phyloP scores from a whole-genome alignment of 768 basidiomycete species.

The Tephrocybe rancida region DNA sequence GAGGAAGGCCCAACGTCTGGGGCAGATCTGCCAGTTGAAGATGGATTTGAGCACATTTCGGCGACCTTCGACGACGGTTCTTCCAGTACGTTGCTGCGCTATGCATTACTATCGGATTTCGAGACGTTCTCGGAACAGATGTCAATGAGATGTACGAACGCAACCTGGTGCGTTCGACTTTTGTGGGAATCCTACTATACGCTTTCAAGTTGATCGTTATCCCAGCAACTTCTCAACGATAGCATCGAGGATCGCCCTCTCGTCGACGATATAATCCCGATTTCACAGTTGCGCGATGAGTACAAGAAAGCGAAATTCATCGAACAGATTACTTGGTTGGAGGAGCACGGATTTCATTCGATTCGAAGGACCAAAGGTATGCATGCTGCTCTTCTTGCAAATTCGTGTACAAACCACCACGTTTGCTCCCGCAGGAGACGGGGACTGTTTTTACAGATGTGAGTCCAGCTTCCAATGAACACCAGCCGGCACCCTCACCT shows the following conservation, averaged over 20 bases:
- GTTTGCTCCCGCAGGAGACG: constrained; percentile 58
- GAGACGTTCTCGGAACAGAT: neutral
- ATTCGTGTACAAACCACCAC: neutral
- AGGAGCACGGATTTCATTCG: constrained; percentile 58
- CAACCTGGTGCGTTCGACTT: constrained; percentile 21
- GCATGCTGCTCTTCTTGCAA: constrained; percentile 12
- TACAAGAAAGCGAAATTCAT: constrained; percentile 69
- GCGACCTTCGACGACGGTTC: neutral
- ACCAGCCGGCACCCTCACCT: neutral
- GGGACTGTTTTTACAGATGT: constrained; percentile 94
- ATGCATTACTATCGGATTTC: neutral
- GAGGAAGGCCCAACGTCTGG: neutral
- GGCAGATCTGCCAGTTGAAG: neutral
- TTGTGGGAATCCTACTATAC: neutral
- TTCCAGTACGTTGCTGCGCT: neutral
- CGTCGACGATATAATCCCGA: constrained; percentile 54
- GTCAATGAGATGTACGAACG: constrained; percentile 22
- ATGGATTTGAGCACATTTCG: neutral
- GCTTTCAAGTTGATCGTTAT: neutral
- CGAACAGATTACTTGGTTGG: constrained; percentile 76
- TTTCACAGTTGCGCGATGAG: constrained; percentile 60
- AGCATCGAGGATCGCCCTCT: constrained; percentile 48
- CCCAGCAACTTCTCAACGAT: constrained; percentile 31
- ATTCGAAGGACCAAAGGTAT: constrained; percentile 75
- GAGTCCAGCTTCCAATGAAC: constrained; percentile 21